Evolutionary conservation across 1,284 basidiomycete genomes (phyloP).

Genomic region (Xerocomus nothofagi): DNA sequence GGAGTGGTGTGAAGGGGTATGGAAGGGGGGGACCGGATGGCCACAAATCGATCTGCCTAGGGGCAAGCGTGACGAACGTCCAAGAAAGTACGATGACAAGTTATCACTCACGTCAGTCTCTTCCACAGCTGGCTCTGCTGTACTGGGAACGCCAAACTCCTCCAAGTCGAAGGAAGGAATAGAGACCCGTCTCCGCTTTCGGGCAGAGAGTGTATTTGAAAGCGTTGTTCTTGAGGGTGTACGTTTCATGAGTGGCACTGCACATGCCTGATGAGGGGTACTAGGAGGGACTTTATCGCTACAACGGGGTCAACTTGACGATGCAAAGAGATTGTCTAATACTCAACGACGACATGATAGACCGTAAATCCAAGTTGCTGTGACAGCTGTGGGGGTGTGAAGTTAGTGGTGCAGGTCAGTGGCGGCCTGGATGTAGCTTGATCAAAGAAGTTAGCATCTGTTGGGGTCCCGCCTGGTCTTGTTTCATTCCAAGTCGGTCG

Average conservation of each 20-base stretch:
- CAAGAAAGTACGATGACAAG: conserved; percentile 1
- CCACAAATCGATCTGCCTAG: conserved; percentile 50
- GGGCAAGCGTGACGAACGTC: conserved; percentile 3
- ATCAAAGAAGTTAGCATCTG: not conserved
- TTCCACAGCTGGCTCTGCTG: conserved; percentile 26
- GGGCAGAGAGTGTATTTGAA: conserved; percentile 31
- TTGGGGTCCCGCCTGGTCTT: conserved; percentile 12
- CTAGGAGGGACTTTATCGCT: conserved; percentile 28
- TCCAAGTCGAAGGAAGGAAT: conserved; percentile 33
- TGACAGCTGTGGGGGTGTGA: not conserved
- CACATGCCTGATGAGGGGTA: conserved; percentile 33
- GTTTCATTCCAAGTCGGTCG: conserved; percentile 30
- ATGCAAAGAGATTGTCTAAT: conserved; percentile 4
- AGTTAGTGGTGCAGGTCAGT: not conserved
- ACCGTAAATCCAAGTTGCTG: not conserved
- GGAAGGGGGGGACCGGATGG: conserved; percentile 38
- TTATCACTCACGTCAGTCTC: conserved; percentile 31
- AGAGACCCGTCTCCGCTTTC: conserved; percentile 35
- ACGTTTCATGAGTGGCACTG: conserved; percentile 31
- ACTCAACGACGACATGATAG: conserved; percentile 35
- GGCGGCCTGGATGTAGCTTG: not conserved
- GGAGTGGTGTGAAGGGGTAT: conserved; percentile 48
- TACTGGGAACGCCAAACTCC: conserved; percentile 18
- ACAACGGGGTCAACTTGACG: conserved; percentile 21
- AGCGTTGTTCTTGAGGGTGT: conserved; percentile 34